Percentiles rank a stretch among this genome's conserved stretches.
phyloP scores from a whole-genome alignment of 1,284 basidiomycete genomes.

The Papiliotrema nemorosa region DNA sequence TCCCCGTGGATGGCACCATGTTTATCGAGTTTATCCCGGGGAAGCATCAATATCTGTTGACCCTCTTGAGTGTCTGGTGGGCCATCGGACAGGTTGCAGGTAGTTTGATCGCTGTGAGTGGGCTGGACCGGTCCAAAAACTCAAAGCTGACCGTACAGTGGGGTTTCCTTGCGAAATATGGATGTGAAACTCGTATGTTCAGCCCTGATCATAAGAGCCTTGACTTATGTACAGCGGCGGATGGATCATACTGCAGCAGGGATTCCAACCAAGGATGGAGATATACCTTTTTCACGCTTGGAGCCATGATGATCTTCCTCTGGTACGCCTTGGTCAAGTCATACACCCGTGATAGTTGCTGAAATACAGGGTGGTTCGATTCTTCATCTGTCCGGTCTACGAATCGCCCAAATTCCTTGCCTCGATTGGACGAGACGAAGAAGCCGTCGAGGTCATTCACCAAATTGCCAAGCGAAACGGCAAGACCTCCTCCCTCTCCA shows the following conservation, averaged over 20 bases:
- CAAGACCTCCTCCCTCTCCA: constrained; percentile 51
- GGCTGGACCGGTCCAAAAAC: constrained; percentile 17
- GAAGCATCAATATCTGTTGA: constrained; percentile 61
- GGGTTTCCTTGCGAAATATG: constrained; percentile 24
- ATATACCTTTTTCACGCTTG: constrained; percentile 57
- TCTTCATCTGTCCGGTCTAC: constrained; percentile 51
- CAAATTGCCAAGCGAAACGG: constrained; percentile 57
- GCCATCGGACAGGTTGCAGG: constrained; percentile 56
- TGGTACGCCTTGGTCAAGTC: constrained; percentile 20
- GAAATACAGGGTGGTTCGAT: constrained; percentile 22
- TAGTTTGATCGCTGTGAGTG: constrained; percentile 55
- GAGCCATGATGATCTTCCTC: constrained; percentile 52
- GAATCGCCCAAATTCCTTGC: constrained; percentile 63
- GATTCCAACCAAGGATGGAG: constrained; percentile 61
- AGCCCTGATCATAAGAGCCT: background rate
- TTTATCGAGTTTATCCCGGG: constrained; percentile 59
- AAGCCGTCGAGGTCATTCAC: constrained; percentile 54
- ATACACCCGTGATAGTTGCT: background rate
- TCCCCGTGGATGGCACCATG: constrained; percentile 59
- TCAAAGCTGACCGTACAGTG: constrained; percentile 11
- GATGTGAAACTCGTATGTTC: constrained; percentile 12
- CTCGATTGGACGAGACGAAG: constrained; percentile 58
- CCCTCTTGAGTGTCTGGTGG: constrained; percentile 65
- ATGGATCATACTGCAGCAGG: constrained; percentile 50
- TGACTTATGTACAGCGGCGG: constrained; percentile 21